Conservation (phyloP, 805 yeast genomes). For the Hanseniaspora thailandica region DNA sequence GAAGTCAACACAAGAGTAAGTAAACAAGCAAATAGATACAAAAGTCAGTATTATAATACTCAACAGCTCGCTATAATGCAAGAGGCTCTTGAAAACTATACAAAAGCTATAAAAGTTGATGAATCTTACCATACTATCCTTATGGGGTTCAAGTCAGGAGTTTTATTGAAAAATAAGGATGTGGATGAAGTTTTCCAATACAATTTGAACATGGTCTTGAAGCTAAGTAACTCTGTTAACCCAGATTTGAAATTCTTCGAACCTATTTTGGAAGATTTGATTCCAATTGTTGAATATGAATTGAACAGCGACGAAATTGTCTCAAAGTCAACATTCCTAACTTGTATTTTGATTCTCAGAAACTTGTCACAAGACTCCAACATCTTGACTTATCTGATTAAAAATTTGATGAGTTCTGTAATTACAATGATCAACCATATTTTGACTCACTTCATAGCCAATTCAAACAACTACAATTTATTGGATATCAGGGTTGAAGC, state of each 20-base stretch:
- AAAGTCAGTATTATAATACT: conserved; percentile 1
- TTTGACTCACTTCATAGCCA: background rate
- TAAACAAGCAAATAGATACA: conserved; percentile 11
- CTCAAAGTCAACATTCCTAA: conserved; percentile 24
- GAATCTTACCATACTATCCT: conserved; percentile 6
- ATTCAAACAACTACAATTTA: conserved; percentile 19
- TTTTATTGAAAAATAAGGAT: conserved; percentile 1
- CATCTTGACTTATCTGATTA: conserved; percentile 56
- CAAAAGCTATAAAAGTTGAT: conserved; percentile 4
- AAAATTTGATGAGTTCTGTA: conserved; percentile 1
- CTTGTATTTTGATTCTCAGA: conserved; percentile 48
- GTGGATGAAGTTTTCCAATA: conserved; percentile 7
- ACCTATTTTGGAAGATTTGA: background rate
- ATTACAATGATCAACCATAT: background rate
- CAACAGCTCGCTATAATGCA: conserved; percentile 13
- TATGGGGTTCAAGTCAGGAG: conserved; percentile 7
- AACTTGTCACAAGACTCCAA: conserved; percentile 74
- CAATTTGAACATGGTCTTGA: background rate
- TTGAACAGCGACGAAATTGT: background rate
- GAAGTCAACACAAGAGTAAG: conserved; percentile 7
- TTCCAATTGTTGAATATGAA: background rate
- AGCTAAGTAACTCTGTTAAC: conserved; percentile 23
- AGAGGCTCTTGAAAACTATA: conserved; percentile 2
- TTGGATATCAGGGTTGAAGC: conserved; percentile 35
- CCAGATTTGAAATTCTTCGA: conserved; percentile 8